Percentiles rank a stretch among this genome's conserved stretches.
Conservation (phyloP, 768 basidiomycete genomes). For the Amanita jacksonii region DNA sequence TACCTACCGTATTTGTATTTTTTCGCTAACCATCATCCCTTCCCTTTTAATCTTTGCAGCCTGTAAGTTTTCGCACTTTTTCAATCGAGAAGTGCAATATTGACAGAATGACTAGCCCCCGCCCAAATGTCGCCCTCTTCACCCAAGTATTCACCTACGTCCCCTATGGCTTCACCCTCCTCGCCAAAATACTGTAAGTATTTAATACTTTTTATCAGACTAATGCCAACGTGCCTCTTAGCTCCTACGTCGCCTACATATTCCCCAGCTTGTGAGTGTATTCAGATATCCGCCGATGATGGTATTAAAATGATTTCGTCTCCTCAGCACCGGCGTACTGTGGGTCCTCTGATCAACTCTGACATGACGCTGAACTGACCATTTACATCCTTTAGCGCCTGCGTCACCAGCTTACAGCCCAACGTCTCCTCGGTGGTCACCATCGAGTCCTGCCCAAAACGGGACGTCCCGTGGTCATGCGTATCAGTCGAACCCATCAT, state of each 20-base stretch:
- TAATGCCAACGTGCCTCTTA: slow-evolving; percentile 20
- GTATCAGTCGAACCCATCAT: slow-evolving; percentile 42
- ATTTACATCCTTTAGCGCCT: slow-evolving; percentile 53
- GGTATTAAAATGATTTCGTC: slow-evolving; percentile 1
- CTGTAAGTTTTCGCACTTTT: slow-evolving; percentile 36
- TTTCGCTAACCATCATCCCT: slow-evolving; percentile 17
- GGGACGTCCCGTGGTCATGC: slow-evolving; percentile 31
- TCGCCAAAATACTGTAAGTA: slow-evolving; percentile 87
- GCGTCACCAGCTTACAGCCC: slow-evolving; percentile 84
- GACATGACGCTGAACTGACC: not conserved
- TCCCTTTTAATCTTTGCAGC: slow-evolving; percentile 27
- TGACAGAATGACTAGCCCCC: slow-evolving; percentile 40
- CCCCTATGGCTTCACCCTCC: slow-evolving; percentile 80
- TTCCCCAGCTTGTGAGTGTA: slow-evolving; percentile 73
- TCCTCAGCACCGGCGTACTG: slow-evolving; percentile 69
- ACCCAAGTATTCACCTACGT: slow-evolving; percentile 90
- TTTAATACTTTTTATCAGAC: not conserved
- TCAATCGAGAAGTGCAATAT: not conserved
- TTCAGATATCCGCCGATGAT: not conserved
- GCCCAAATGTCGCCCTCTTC: slow-evolving; percentile 82
- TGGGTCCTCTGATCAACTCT: slow-evolving; percentile 26
- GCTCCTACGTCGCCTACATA: slow-evolving; percentile 84
- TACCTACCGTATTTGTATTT: not conserved
- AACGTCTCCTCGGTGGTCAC: slow-evolving; percentile 78
- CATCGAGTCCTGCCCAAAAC: slow-evolving; percentile 66